Evolutionary conservation across 768 basidiomycete species (phyloP), one percentile per base, ranked within the genome.

Genomic region (Leccinellum albellum): DNA sequence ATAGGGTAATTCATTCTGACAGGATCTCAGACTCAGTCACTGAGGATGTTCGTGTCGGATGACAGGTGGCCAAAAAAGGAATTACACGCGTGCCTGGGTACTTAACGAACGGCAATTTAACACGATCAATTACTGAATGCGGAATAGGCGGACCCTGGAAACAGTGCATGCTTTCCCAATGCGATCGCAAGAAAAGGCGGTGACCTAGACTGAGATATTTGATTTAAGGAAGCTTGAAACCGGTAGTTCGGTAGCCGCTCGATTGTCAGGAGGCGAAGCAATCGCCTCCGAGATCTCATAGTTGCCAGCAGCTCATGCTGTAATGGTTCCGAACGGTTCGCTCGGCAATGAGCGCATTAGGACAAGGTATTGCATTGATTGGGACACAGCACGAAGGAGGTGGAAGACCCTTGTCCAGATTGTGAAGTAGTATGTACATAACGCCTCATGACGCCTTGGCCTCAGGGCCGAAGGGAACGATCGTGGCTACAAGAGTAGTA

Each of bases 211-310:
- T 71, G 63, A 63, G 58, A 72, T 62, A 64, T 64, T 56, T 59
- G 60, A 64, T 70, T 52, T 55, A 60, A 61, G 52, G 60, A 57
- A 73, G 68, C 42, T 67, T 61, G 69, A 65, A 61, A 54, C 68
- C 72, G 64, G 61, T 49, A 67, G 33, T 33, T 55, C 51, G 69
- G 69, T 67, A 72, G 51, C 66, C 66, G 61, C 60, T 67, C 65
- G 66, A 72, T 66, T 68, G 66, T 66, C 66, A 70, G 67, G 69
- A 69, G 67, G 61, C 61, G 67, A 61, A 47, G 47, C 4, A 57
- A 70, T 70, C 70, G 70, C 70, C 67, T 61, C 70, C 70, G 70
- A 70, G 70, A 70, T 70, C 71, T 72, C 49, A 58, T 58, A 49
- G 58, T 47, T 60, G 65, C 62, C 65, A 69, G 61, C 65, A 69